Conservation (phyloP, 2,329 filamentous ascomycete genomes). For the Aspergillus costaricaensis region DNA sequence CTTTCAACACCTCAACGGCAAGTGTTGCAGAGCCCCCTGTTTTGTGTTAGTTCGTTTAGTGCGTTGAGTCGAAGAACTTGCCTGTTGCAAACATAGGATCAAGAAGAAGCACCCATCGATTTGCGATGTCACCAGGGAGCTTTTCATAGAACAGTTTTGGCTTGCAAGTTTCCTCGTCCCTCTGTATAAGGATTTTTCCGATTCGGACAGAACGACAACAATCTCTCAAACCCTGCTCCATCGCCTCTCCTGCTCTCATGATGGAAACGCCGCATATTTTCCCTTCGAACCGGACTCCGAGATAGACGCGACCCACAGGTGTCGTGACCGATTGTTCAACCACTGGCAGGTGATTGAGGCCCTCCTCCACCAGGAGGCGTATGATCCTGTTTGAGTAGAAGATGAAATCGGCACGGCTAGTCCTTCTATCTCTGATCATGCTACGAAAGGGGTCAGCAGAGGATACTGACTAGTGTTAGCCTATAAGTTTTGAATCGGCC, state of each 20-base stretch:
- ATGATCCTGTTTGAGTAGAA: conserved; percentile 99
- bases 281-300: conserved; percentile 91
- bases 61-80: conserved; percentile 39
- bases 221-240: conserved; percentile 95
- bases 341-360: conserved; percentile 92
- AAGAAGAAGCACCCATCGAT: conserved; percentile 88
- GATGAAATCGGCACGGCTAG: conserved; percentile 92
- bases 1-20: conserved; percentile 91
- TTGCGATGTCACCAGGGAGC: conserved; percentile 86
- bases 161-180: conserved; percentile 90
- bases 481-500: background rate
- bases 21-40: conserved; percentile 91
- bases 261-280: conserved; percentile 99
- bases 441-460: conserved; percentile 50
- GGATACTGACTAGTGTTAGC: background rate
- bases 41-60: conserved; percentile 6
- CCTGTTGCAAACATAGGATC: conserved; percentile 99
- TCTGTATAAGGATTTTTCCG: conserved; percentile 96
- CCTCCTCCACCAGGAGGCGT: conserved; percentile 92
- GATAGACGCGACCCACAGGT: conserved; percentile 83
- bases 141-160: conserved; percentile 98
- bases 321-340: conserved; percentile 87
- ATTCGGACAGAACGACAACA: conserved; percentile 98
- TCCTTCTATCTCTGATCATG: conserved; percentile 92
- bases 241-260: conserved; percentile 96